Evolutionary conservation across 2,329 filamentous ascomycete species (phyloP).

Genomic region (Epichloe baconii): DNA sequence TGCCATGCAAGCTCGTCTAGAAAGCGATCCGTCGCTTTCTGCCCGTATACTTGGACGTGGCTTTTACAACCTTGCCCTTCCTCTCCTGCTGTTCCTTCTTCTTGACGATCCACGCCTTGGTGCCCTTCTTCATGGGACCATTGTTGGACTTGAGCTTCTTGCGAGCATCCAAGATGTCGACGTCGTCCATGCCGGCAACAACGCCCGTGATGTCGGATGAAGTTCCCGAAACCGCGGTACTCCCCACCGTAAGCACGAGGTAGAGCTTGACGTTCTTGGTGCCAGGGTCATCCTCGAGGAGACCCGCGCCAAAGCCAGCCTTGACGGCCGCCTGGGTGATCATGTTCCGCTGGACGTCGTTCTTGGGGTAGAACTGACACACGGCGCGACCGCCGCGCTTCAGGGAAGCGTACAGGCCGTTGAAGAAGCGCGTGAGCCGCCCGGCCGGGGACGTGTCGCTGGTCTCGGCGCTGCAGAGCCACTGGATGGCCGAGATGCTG

Average conservation of each 20-base stretch:
- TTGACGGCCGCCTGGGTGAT: slow-evolving; percentile 82
- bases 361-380: slow-evolving; percentile 97
- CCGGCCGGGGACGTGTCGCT: slow-evolving; percentile 72
- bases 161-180: slow-evolving; percentile 65
- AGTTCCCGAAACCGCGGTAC: slow-evolving; percentile 31
- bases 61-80: slow-evolving; percentile 85
- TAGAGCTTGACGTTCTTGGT: slow-evolving; percentile 98
- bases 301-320: slow-evolving; percentile 87
- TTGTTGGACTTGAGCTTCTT: slow-evolving; percentile 34
- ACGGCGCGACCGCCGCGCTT: slow-evolving; percentile 78
- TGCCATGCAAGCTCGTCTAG: slow-evolving; percentile 24
- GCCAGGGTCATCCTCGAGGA: slow-evolving; percentile 87
- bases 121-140: slow-evolving; percentile 60
- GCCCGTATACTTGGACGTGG: slow-evolving; percentile 85
- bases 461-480: slow-evolving; percentile 92
- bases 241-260: slow-evolving; percentile 81
- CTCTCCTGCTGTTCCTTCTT: slow-evolving; percentile 90
- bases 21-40: slow-evolving; percentile 72
- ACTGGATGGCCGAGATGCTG: slow-evolving; percentile 92
- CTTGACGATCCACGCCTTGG: slow-evolving; percentile 69
- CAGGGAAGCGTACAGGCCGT: slow-evolving; percentile 75
- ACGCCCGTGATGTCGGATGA: slow-evolving; percentile 81
- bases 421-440: slow-evolving; percentile 75
- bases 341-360: slow-evolving; percentile 82
- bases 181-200: slow-evolving; percentile 76